These are phyloP conservation scores for Ophiostoma quercus DNA, from an alignment of 2,329 filamentous ascomycete species.

Conservation along the genomic window DNA sequence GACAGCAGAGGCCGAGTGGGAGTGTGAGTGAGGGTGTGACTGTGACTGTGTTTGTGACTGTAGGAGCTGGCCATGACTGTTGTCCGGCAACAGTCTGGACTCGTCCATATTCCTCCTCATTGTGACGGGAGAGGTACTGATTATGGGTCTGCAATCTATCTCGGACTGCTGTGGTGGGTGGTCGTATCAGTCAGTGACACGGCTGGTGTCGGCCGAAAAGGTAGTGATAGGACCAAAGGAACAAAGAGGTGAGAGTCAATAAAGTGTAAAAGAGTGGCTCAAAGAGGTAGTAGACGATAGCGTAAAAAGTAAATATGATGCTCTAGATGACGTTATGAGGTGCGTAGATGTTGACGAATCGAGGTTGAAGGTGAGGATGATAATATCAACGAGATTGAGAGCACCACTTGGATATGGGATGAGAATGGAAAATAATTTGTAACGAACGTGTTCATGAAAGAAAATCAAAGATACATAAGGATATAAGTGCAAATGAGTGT, in stretches of 20 bases:
- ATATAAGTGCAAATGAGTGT: slow-evolving; percentile 9
- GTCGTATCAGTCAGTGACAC: not conserved
- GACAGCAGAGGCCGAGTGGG: not conserved
- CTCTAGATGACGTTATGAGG: not conserved
- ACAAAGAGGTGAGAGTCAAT: not conserved
- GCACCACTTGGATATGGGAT: not conserved
- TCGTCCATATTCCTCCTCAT: not conserved
- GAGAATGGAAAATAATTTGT: not conserved
- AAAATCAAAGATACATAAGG: not conserved
- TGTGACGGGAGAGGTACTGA: not conserved
- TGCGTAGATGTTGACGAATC: not conserved
- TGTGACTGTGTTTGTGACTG: not conserved
- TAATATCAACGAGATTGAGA: not conserved
- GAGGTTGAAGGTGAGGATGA: not conserved
- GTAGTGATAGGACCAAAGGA: not conserved
- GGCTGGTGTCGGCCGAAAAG: not conserved
- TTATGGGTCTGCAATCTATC: slow-evolving; percentile 1
- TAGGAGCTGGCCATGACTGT: not conserved
- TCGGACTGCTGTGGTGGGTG: not conserved
- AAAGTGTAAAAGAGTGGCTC: not conserved
- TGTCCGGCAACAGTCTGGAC: not conserved
- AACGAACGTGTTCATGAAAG: not conserved
- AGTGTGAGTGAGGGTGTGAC: not conserved
- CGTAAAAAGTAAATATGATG: not conserved
- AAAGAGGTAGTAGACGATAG: not conserved